phyloP scores from a whole-genome alignment of 202 grass and related monocot genomes.

The Schoenoplectus triqueter region DNA sequence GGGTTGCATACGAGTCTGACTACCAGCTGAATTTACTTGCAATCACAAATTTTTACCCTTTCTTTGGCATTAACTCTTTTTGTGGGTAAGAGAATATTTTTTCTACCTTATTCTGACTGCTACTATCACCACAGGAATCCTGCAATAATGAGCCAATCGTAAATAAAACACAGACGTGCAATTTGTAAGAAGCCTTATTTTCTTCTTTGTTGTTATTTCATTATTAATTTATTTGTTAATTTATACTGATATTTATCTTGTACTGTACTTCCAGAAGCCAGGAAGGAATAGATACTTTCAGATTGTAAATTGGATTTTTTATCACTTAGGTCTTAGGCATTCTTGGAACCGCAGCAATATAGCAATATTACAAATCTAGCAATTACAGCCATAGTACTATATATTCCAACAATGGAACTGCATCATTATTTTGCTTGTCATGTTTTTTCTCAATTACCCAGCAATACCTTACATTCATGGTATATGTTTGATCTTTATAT shows the following conservation, averaged over 20 bases:
- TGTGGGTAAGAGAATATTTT: too few species aligned
- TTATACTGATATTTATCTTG: conserved; percentile 22
- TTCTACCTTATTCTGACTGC: conserved; percentile 10
- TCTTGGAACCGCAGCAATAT: background rate
- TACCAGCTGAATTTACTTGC: background rate
- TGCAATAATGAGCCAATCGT: conserved; percentile 45
- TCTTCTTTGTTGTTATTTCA: conserved; percentile 20
- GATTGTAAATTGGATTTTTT: too few species aligned
- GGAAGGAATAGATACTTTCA: conserved; percentile 1
- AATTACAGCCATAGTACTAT: too few species aligned
- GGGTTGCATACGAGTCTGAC: background rate
- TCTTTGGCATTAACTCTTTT: too few species aligned
- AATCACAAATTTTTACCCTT: too few species aligned
- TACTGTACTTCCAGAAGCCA: conserved; percentile 44
- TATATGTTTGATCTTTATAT: background rate
- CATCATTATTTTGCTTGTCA: too few species aligned
- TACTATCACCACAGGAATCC: conserved; percentile 48
- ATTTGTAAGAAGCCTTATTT: conserved; percentile 51
- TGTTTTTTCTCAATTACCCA: too few species aligned
- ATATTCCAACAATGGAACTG: too few species aligned
- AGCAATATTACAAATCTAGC: background rate
- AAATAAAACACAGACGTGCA: conserved; percentile 47
- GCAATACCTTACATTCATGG: background rate
- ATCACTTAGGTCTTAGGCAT: background rate
- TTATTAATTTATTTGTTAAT: too few species aligned